These are phyloP conservation scores for Ceratocystis colombiana DNA, from an alignment of 2,329 filamentous ascomycete species.

Conservation along the genomic window DNA sequence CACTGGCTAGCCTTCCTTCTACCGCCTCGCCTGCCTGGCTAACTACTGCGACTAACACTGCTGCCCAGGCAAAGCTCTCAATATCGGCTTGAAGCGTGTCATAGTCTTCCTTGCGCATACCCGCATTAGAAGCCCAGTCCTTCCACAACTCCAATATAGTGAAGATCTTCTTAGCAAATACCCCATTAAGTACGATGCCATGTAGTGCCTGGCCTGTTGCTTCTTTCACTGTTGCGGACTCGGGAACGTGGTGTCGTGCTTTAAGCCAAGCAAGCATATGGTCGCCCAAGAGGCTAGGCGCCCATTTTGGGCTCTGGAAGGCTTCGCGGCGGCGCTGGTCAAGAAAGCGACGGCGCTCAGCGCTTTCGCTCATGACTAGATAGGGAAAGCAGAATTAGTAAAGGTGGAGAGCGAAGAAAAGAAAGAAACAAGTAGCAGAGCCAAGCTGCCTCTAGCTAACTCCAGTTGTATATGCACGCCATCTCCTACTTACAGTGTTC, in stretches of 20 bases:
- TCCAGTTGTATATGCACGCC: neutral
- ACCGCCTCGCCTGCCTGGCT: slow-evolving; percentile 38
- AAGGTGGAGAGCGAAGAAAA: neutral
- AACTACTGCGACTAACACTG: slow-evolving; percentile 41
- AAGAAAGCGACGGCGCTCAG: slow-evolving; percentile 35
- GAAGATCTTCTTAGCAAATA: slow-evolving; percentile 36
- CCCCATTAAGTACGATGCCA: slow-evolving; percentile 43
- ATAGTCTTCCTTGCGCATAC: slow-evolving; percentile 42
- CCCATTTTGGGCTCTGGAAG: slow-evolving; percentile 46
- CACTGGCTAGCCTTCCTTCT: slow-evolving; percentile 42
- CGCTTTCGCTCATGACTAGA: slow-evolving; percentile 32
- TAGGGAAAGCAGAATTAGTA: neutral
- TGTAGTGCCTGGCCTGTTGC: slow-evolving; percentile 41
- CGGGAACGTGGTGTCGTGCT: slow-evolving; percentile 28
- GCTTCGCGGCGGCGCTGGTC: slow-evolving; percentile 42
- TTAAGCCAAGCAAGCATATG: slow-evolving; percentile 40
- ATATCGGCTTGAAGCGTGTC: slow-evolving; percentile 33
- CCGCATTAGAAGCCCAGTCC: slow-evolving; percentile 45
- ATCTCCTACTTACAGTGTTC: slow-evolving; percentile 37
- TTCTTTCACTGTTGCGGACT: slow-evolving; percentile 33
- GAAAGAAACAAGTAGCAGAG: neutral
- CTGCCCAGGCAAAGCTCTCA: slow-evolving; percentile 40
- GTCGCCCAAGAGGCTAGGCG: slow-evolving; percentile 38
- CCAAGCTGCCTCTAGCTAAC: neutral
- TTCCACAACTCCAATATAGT: slow-evolving; percentile 44